Conservation (phyloP, 306 rosid genomes). For the Macrotyloma uniflorum region DNA sequence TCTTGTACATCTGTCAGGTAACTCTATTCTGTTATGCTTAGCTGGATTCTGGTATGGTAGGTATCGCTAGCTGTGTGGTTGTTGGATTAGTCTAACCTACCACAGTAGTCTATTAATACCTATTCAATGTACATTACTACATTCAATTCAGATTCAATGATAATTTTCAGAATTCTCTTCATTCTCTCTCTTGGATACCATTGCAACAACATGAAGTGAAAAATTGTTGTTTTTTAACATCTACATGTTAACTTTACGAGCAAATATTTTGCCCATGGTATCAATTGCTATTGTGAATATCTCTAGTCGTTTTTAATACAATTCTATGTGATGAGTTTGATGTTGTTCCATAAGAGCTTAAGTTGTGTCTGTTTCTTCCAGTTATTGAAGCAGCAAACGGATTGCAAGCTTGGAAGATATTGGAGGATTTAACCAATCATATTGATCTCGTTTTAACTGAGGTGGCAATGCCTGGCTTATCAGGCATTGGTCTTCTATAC, state of each 20-base stretch:
- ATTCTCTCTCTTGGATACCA: not conserved
- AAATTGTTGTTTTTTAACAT: not conserved
- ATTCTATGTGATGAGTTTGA: not conserved
- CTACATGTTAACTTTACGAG: constrained; percentile 4
- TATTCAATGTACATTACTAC: not conserved
- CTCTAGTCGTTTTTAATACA: not conserved
- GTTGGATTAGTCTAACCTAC: not conserved
- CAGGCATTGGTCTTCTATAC: constrained; percentile 84
- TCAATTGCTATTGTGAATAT: constrained; percentile 1
- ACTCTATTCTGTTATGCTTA: not conserved
- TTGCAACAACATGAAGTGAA: not conserved
- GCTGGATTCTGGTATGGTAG: not conserved
- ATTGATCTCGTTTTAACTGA: constrained; percentile 87
- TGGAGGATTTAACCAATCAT: constrained; percentile 80
- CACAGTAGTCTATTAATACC: not conserved
- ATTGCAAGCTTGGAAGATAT: constrained; percentile 90
- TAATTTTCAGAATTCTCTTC: not conserved
- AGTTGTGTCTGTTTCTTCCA: constrained; percentile 37
- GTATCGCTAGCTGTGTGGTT: not conserved
- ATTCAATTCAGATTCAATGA: not conserved
- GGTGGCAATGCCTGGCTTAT: constrained; percentile 83
- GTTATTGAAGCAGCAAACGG: constrained; percentile 84
- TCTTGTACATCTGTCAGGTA: not conserved
- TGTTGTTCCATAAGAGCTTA: not conserved
- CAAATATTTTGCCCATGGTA: not conserved